Base-by-base conservation (phyloP, 495 filamentous ascomycete species). In the Penicillium coffeae region DNA sequence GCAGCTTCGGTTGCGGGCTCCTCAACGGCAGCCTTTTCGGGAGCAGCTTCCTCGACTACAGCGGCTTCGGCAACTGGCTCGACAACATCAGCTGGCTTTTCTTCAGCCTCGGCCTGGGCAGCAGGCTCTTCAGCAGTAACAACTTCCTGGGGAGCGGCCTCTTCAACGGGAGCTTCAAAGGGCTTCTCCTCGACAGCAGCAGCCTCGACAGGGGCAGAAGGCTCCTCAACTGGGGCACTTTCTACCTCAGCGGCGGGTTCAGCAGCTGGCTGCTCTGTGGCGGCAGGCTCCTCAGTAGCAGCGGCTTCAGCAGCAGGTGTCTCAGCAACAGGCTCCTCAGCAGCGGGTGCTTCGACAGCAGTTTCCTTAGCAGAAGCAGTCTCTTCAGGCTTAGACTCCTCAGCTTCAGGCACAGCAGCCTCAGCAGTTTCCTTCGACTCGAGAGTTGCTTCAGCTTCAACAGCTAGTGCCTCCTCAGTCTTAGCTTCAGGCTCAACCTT, bases 151-250 rank as follows among this genome's bases (percentile, higher is more conserved):
- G 45, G 47, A 19, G 21, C 20, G 25, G 51, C 36, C 5, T 30
- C 45, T 30, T 57, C 54, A 20, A 38, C 38, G 34, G 47, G 14
- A 13, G 48, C 12, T 21, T 32, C n/a, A 32, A 38, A 4, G 10
- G 25, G 5, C 4, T 4, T 4, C 10, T 30, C 42, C 22, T 55
- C 49, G 20, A 34, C 36, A 33, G 35, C 45, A 33, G 38, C 45
- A 16, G 51, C 36, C 42, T 59, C 55, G 0, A 34, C 27, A 32
- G 36, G 20, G 8, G 59, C 22, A 30, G 42, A 36, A 21, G 51
- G 38, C 44, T 51, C 55, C 14, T 47, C 36, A 14, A 27, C 18
- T 19, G 22, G n/a, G n/a, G n/a, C n/a, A n/a, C n/a, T n/a, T n/a
- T n/a, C n/a, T n/a, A n/a, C 45, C 8, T 22, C 19, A 27, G 22